A percentile compares a stretch with the other conserved stretches of the same genome.
phyloP scores from a whole-genome alignment of 306 rosid genomes.

The Clitoria ternatea region DNA sequence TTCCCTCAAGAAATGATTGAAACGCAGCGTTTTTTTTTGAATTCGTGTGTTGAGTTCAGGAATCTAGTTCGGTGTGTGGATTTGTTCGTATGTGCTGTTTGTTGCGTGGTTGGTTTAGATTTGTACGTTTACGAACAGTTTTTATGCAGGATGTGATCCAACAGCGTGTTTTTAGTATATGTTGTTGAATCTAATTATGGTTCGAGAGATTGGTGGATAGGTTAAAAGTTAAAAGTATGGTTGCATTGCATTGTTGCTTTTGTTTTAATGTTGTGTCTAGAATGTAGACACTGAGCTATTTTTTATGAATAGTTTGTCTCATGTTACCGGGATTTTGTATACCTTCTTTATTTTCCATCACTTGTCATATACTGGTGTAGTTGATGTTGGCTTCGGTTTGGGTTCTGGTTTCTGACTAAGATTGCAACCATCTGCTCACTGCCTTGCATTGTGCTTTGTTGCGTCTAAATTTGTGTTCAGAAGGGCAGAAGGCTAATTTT shows the following conservation, averaged over 20 bases:
- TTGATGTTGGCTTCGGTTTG: not conserved
- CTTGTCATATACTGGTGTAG: not conserved
- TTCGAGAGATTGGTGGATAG: not conserved
- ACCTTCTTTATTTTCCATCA: not conserved
- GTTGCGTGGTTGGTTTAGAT: not conserved
- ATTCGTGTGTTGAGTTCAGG: not conserved
- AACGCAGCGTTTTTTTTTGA: not conserved
- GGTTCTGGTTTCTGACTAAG: not conserved
- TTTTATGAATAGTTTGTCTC: not conserved
- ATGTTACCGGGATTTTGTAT: not conserved
- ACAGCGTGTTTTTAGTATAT: not conserved
- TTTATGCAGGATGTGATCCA: not conserved
- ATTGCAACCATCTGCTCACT: not conserved
- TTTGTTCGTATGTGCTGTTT: not conserved
- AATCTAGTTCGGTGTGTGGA: not conserved
- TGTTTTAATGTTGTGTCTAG: not conserved
- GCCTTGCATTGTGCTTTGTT: conserved; percentile 1
- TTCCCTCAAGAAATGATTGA: not conserved
- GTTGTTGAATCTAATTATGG: conserved; percentile 1
- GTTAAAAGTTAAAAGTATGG: not conserved
- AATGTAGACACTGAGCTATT: not conserved
- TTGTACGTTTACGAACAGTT: not conserved
- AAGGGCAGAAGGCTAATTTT: conserved; percentile 12
- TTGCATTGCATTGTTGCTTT: not conserved
- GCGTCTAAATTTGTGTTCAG: not conserved